Evolutionary conservation across 139 green algal species (phyloP).

Genomic region (Chlamydomonas eustigma): DNA sequence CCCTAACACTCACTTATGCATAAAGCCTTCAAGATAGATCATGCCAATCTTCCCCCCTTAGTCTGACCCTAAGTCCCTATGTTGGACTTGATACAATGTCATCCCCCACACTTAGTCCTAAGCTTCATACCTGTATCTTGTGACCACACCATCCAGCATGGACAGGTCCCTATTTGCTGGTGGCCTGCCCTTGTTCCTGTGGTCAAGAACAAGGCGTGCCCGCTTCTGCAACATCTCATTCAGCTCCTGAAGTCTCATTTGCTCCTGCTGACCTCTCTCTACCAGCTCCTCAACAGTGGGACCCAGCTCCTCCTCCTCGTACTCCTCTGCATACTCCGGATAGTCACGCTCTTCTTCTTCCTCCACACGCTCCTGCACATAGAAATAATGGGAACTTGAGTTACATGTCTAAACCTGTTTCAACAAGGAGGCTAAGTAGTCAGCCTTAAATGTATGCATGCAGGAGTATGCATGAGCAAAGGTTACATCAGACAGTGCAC

Average conservation of each 20-base stretch:
- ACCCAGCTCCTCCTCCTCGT: constrained; percentile 35
- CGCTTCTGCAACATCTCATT: constrained; percentile 50
- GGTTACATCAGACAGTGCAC: too few relatives aligned
- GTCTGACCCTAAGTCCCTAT: too few relatives aligned
- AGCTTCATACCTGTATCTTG: constrained; percentile 43
- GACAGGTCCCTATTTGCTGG: constrained; percentile 39
- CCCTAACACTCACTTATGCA: too few relatives aligned
- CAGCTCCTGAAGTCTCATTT: constrained; percentile 35
- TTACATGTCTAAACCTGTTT: too few relatives aligned
- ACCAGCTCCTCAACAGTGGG: constrained; percentile 48
- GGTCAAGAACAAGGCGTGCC: constrained; percentile 44
- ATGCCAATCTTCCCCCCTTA: too few relatives aligned
- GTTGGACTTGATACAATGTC: too few relatives aligned
- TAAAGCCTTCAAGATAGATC: too few relatives aligned
- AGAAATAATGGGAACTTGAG: too few relatives aligned
- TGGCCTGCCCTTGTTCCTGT: constrained; percentile 47
- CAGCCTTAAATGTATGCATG: too few relatives aligned
- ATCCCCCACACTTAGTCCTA: too few relatives aligned
- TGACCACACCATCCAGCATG: constrained; percentile 44
- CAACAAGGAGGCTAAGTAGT: too few relatives aligned
- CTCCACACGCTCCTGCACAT: constrained; percentile 44
- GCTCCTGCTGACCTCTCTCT: constrained; percentile 38
- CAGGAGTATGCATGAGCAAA: too few relatives aligned
- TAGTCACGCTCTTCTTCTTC: constrained; percentile 38
- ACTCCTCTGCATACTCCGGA: constrained; percentile 17